A percentile compares a stretch with the other conserved stretches of the same genome.
phyloP scores from a whole-genome alignment of 2,329 filamentous ascomycete genomes.

The Sclerotinia spermophila region DNA sequence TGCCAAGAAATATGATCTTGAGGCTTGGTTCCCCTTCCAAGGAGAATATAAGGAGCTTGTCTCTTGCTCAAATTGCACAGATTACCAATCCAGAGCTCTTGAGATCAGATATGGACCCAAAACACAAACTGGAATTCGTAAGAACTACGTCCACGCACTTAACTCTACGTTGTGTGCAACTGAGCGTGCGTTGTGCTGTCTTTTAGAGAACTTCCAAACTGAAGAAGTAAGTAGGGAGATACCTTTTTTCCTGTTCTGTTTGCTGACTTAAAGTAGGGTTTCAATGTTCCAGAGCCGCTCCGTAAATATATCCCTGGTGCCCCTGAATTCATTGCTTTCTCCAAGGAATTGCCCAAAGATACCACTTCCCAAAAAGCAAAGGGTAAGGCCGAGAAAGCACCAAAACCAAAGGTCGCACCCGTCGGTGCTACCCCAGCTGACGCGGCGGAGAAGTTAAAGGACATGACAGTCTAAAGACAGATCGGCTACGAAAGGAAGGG shows the following conservation, averaged over 20 bases:
- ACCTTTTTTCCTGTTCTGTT: not conserved
- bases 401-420: constrained; percentile 33
- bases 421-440: constrained; percentile 29
- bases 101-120: constrained; percentile 91
- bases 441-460: constrained; percentile 40
- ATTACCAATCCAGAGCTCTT: constrained; percentile 91
- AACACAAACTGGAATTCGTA: constrained; percentile 77
- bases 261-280: constrained; percentile 50
- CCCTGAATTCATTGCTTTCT: constrained; percentile 84
- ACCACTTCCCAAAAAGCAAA: constrained; percentile 57
- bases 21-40: constrained; percentile 95
- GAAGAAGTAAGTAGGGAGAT: constrained; percentile 58
- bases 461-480: constrained; percentile 30
- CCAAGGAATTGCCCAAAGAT: constrained; percentile 80
- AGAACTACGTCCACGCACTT: constrained; percentile 91
- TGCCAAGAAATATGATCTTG: constrained; percentile 91
- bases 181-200: constrained; percentile 86
- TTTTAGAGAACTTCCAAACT: constrained; percentile 96
- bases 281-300: constrained; percentile 76
- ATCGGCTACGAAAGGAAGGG: too few species aligned
- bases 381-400: constrained; percentile 35
- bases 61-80: constrained; percentile 95
- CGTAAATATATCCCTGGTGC: constrained; percentile 87
- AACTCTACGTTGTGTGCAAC: constrained; percentile 91
- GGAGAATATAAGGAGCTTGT: constrained; percentile 98